Percentiles rank a stretch among this genome's conserved stretches.
Conservation (phyloP, 306 rosid genomes). For the Sphenostylis stenocarpa region DNA sequence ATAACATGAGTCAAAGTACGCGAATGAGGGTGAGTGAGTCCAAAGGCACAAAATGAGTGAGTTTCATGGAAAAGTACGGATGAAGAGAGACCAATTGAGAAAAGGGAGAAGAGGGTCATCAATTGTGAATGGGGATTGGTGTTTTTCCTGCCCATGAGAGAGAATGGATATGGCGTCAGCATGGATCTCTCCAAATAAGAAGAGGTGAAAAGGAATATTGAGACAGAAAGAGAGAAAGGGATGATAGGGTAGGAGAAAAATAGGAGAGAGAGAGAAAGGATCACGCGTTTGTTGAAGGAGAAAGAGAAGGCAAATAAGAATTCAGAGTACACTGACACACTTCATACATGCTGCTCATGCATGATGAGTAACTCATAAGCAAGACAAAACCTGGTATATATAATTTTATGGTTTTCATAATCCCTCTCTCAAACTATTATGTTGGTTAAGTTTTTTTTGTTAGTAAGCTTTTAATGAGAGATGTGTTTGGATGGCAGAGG, state of each 20-base stretch:
- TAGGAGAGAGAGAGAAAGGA: neutral
- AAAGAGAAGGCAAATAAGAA: neutral
- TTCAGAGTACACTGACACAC: neutral
- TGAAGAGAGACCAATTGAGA: neutral
- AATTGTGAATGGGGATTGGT: neutral
- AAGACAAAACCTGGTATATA: neutral
- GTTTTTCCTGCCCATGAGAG: neutral
- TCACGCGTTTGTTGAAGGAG: conserved; percentile 12
- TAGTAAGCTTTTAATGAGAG: too few relatives aligned
- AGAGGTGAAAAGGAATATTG: neutral
- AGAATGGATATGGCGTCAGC: neutral
- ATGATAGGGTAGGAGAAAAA: neutral
- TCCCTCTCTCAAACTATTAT: too few relatives aligned
- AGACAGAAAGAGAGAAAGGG: neutral
- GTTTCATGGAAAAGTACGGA: neutral
- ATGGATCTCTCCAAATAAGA: neutral
- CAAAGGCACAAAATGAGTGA: conserved; percentile 29
- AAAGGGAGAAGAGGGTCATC: neutral
- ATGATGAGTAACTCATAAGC: conserved; percentile 4
- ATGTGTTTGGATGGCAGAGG: too few relatives aligned
- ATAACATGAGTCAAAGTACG: conserved; percentile 9
- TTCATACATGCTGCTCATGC: neutral
- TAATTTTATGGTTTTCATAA: too few relatives aligned
- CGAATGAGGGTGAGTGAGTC: neutral
- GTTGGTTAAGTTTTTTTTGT: too few relatives aligned